Base-by-base conservation (phyloP, 495 filamentous ascomycete species). In the Aspergillus panamensis region DNA sequence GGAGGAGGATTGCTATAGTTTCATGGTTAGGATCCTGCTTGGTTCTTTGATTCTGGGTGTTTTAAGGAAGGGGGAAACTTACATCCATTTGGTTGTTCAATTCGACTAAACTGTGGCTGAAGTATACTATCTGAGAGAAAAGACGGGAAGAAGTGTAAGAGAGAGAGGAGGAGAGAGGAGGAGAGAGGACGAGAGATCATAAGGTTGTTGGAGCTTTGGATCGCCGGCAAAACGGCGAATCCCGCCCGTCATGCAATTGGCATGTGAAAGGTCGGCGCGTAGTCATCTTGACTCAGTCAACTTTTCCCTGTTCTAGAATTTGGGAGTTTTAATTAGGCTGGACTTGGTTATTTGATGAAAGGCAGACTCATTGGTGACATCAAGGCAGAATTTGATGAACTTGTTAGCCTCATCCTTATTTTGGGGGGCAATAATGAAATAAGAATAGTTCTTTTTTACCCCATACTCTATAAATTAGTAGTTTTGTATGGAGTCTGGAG, bases 1-100 rank as follows among this genome's bases (percentile, higher is more conserved):
- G n/a, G 49, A 48, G 35, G 69, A 62, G 47, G 60, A 68, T 48
- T 53, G 33, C 43, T 48, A 5, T 2, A 31, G 32, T 25, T 17
- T 37, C n/a, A 39, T 49, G 14, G 35, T 58, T 40, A 53, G 63
- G 51, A 59, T n/a, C n/a, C n/a, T n/a, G 55, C 61, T 66, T 25
- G 42, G 44, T 13, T 12, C 32, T 17, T 37, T 17, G 19, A 7
- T 16, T 16, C 21, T 12, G 30, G 21, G 31, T 53, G 32, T 9
- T 30, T 12, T 13, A 30, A 19, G 40, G 14, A 17, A 33, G 31
- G 21, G 20, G 31, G 25, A 10, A 30, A 56, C 59, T n/a, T 48
- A 56, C 59, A 53, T 56, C 58, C 58, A 60, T 60, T 42, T 7
- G 39, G 21, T n/a, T n/a, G n/a, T n/a, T n/a, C n/a, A 35, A 20